Conservation (phyloP, 2,329 filamentous ascomycete genomes). For the Exophiala xenobiotica region DNA sequence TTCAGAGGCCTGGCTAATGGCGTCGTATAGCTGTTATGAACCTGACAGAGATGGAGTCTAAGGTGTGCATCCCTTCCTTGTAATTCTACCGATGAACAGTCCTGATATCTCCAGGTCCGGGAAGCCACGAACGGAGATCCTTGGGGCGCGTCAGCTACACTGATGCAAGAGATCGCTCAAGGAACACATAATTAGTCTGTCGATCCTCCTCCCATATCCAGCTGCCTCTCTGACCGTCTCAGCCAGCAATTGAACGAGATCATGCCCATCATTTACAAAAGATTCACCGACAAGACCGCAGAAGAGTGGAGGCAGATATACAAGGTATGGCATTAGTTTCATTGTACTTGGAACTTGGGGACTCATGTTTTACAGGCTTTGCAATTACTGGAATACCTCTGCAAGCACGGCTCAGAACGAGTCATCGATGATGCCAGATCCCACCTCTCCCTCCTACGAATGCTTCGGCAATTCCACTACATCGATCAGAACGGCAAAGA, state of each 20-base stretch:
- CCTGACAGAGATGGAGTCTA: slow-evolving; percentile 88
- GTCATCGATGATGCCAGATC: slow-evolving; percentile 96
- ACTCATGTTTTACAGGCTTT: slow-evolving; percentile 55
- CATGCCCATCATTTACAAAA: slow-evolving; percentile 99
- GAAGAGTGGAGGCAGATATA: slow-evolving; percentile 99
- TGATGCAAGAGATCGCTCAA: slow-evolving; percentile 98
- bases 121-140: slow-evolving; percentile 99
- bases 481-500: slow-evolving; percentile 97
- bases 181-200: slow-evolving; percentile 96
- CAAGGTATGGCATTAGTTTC: slow-evolving; percentile 61
- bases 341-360: slow-evolving; percentile 2
- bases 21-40: slow-evolving; percentile 80
- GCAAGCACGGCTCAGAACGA: slow-evolving; percentile 96
- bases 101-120: slow-evolving; percentile 64
- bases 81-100: slow-evolving; percentile 4
- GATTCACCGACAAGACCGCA: slow-evolving; percentile 96
- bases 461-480: slow-evolving; percentile 97
- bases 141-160: slow-evolving; percentile 79
- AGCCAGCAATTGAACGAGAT: slow-evolving; percentile 95
- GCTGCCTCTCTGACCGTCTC: slow-evolving; percentile 10
- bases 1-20: slow-evolving; percentile 4
- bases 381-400: slow-evolving; percentile 91
- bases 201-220: background rate
- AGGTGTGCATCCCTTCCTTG: slow-evolving; percentile 42
- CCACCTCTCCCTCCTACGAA: slow-evolving; percentile 92